A percentile compares a stretch with the other conserved stretches of the same genome.
Evolutionary conservation across 2,329 filamentous ascomycete species (phyloP).

Genomic region (Sporothrix globosa): DNA sequence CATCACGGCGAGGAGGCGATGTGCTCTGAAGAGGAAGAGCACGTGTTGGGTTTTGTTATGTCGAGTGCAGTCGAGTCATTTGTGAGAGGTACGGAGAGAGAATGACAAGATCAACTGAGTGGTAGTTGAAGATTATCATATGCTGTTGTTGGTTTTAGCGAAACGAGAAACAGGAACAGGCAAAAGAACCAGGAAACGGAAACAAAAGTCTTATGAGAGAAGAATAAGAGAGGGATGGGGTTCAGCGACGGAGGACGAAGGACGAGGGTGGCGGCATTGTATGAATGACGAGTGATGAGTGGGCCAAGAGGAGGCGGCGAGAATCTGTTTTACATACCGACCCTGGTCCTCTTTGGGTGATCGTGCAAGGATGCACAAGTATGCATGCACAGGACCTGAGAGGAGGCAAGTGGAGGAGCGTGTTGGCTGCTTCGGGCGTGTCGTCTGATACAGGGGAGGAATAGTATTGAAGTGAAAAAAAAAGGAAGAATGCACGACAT

Average conservation of each 20-base stretch:
- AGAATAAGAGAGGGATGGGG: slow-evolving; percentile 4
- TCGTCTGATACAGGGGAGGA: slow-evolving; percentile 11
- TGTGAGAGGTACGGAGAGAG: background rate
- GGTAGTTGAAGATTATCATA: background rate
- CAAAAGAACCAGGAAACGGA: background rate
- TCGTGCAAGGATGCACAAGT: background rate
- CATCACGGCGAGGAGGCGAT: slow-evolving; percentile 34
- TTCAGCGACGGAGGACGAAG: background rate
- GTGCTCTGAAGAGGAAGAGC: background rate
- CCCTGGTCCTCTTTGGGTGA: background rate
- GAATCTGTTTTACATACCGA: slow-evolving; percentile 22
- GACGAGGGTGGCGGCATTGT: background rate
- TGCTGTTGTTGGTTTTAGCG: background rate
- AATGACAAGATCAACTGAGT: background rate
- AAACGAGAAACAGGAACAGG: background rate
- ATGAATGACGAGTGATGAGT: background rate
- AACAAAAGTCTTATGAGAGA: slow-evolving; percentile 20
- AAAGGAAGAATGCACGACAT: background rate
- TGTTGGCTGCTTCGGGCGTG: background rate
- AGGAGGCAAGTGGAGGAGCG: background rate
- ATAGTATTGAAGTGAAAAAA: too few relatives aligned
- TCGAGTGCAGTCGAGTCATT: background rate
- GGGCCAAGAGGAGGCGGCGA: background rate
- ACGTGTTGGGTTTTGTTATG: background rate
- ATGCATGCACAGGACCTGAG: background rate